Evolutionary conservation across 495 filamentous ascomycete species (phyloP).

Genomic region (Lasiosphaeriaceae sp.): DNA sequence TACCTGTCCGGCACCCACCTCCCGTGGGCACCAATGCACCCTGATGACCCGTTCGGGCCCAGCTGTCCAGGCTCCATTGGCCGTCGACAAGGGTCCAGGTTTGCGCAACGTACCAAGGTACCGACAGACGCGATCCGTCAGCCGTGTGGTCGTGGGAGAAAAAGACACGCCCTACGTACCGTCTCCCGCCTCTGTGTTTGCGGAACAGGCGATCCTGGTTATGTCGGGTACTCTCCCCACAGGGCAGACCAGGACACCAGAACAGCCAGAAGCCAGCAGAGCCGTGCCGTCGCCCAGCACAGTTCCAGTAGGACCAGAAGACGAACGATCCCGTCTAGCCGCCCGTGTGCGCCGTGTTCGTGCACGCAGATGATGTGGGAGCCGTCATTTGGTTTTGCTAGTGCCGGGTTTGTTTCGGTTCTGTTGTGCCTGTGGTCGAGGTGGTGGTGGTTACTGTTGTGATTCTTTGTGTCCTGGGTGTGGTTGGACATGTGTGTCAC

Average conservation of each 20-base stretch:
- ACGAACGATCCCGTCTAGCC: neutral
- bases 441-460: too few relatives aligned
- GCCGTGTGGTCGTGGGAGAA: neutral
- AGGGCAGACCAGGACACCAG: neutral
- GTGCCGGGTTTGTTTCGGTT: neutral
- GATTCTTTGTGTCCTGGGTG: too few relatives aligned
- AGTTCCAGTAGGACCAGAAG: neutral
- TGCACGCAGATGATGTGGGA: neutral
- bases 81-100: neutral
- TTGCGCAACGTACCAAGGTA: neutral
- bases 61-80: neutral
- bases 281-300: neutral
- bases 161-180: neutral
- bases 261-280: neutral
- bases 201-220: conserved; percentile 3
- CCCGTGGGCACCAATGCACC: neutral
- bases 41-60: neutral
- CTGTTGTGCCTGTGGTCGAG: neutral
- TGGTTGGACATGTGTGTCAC: too few relatives aligned
- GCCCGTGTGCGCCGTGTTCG: neutral
- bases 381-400: neutral
- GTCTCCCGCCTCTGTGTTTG: conserved; percentile 9
- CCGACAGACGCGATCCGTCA: neutral
- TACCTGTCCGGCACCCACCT: conserved; percentile 3
- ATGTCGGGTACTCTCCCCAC: conserved; percentile 7